These are phyloP conservation scores for Alternaria triticina DNA, from an alignment of 2,329 filamentous ascomycete genomes.

Conservation along the genomic window DNA sequence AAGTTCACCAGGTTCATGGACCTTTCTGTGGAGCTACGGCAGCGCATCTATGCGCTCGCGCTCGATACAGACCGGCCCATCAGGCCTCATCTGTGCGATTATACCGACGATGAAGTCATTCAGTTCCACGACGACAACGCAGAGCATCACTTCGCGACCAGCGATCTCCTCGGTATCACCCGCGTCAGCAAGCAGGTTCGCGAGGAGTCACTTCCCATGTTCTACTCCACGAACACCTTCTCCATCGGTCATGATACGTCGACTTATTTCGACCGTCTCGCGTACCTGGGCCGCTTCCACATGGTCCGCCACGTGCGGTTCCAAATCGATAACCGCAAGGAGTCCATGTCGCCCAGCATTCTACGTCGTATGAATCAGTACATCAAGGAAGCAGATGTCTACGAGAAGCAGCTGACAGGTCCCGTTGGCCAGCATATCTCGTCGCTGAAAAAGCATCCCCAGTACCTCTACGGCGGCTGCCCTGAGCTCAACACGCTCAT, in stretches of 20 bases:
- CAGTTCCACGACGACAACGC: conserved; percentile 27
- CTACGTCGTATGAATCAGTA: conserved; percentile 17
- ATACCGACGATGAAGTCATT: background rate
- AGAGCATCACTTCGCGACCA: conserved; percentile 11
- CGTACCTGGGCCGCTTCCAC: conserved; percentile 24
- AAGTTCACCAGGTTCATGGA: conserved; percentile 19
- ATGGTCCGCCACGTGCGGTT: conserved; percentile 27
- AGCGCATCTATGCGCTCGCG: conserved; percentile 18
- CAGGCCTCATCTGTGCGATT: conserved; percentile 22
- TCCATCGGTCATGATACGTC: conserved; percentile 14
- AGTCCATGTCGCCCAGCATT: background rate
- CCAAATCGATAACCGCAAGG: conserved; percentile 4
- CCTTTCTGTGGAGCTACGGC: conserved; percentile 24
- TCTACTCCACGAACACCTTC: conserved; percentile 31
- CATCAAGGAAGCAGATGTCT: conserved; percentile 15
- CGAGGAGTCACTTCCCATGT: conserved; percentile 21
- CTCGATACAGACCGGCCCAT: conserved; percentile 16
- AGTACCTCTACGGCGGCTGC: conserved; percentile 10
- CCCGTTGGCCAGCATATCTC: background rate
- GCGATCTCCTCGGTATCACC: conserved; percentile 13
- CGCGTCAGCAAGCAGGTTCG: conserved; percentile 22
- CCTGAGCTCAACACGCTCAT: conserved; percentile 13
- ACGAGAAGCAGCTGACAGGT: background rate
- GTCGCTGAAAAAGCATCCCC: background rate
- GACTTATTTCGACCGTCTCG: conserved; percentile 26